Evolutionary conservation across 805 yeast genomes (phyloP).

Genomic region (Naumovozyma baii): DNA sequence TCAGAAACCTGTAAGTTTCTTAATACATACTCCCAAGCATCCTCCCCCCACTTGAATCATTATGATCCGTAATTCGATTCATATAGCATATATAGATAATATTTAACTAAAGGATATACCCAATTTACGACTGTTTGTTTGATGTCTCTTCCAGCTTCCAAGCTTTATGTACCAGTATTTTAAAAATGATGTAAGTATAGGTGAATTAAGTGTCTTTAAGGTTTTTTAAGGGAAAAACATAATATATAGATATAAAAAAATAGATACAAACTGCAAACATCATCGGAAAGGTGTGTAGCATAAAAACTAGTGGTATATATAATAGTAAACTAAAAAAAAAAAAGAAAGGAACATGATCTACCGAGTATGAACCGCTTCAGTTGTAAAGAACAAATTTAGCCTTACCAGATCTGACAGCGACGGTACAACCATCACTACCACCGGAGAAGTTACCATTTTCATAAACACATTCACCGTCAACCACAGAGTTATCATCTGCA

Average conservation of each 20-base stretch:
- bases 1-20: constrained; percentile 23
- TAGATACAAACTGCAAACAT: not conserved
- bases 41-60: constrained; percentile 23
- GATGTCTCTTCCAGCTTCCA: too few species aligned
- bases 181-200: too few species aligned
- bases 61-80: too few species aligned
- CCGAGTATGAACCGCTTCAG: constrained; percentile 1
- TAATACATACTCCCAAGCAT: constrained; percentile 28
- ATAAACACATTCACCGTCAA: constrained; percentile 59
- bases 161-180: too few species aligned
- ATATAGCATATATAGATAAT: not conserved
- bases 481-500: constrained; percentile 48
- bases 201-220: not conserved
- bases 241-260: not conserved
- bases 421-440: constrained; percentile 81
- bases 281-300: not conserved
- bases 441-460: constrained; percentile 8
- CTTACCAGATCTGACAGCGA: constrained; percentile 66
- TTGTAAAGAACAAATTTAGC: constrained; percentile 69
- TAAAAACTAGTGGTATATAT: not conserved
- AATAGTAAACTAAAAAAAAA: not conserved
- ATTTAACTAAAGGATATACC: too few species aligned
- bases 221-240: not conserved
- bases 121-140: too few species aligned
- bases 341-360: not conserved